Base-by-base conservation (phyloP, 306 rosid species). In the Begonia peltatifolia region DNA sequence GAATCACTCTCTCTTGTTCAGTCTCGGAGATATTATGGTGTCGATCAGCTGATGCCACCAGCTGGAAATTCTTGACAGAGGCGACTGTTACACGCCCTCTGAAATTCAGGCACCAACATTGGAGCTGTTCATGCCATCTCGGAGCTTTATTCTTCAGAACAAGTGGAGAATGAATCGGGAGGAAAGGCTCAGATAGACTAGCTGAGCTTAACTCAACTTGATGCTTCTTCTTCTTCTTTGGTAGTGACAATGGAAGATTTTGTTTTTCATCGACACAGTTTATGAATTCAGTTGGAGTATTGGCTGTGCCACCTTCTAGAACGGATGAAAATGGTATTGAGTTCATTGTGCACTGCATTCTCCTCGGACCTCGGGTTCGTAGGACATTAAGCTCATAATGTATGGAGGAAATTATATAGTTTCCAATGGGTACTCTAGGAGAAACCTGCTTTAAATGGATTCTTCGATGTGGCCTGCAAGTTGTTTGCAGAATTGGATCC, bases 21-120 rank as follows among this genome's bases (percentile, higher is more conserved):
- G 80, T 76, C 6, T 57, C 71, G 9, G 95, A 49, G 53, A 80
- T 66, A 56, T 83, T 78, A 9, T 76, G 90, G 16, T 22, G 46
- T 60, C 83, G 76, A 65, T 80, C 94, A 11, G 68, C 84, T 23
- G 88, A 74, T 14, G 94, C 95, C 47, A 83, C 99, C 44, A 90
- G 87, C 72, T 86, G 99, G 59, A 90, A 90, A 60, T 90, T 90
- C 86, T 90, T 86, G 62, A 90, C 99, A 0, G 95, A 90, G 12
- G 99, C 95, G 46, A 90, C 95, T 0, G 95, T 86, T 42, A 90
- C 99, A 0, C 99, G 76, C 56, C 99, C 99, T 64, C 77, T 90
- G 75, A 90, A 90, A 69, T 90, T 90, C 56, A 90, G 70, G 70
- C 99, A 90, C 99, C 99, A 89, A 64, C 97, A 89, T 42, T 85